Percentiles rank a stretch among this genome's conserved stretches.
phyloP scores from a whole-genome alignment of 345 rosid species.

The Linum trigynum region DNA sequence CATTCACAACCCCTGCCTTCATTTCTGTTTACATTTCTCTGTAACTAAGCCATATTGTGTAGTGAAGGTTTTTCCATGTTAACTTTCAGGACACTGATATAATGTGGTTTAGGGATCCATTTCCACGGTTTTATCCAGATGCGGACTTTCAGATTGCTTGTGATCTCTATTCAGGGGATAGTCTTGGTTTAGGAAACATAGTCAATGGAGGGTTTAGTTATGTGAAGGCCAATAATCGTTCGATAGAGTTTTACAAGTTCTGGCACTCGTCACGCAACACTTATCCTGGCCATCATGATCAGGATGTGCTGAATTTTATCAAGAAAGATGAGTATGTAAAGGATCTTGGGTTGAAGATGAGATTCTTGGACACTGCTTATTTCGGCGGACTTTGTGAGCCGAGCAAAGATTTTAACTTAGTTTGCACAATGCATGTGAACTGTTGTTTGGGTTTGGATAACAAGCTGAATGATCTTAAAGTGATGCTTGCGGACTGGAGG shows the following conservation, averaged over 20 bases:
- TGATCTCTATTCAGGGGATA: conserved; percentile 51
- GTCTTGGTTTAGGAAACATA: conserved; percentile 37
- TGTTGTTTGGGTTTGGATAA: conserved; percentile 69
- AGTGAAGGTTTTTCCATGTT: conserved; percentile 15
- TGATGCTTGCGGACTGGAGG: conserved; percentile 81
- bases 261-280: conserved; percentile 58
- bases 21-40: background rate
- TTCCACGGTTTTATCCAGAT: conserved; percentile 49
- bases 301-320: conserved; percentile 64
- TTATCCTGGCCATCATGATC: conserved; percentile 61
- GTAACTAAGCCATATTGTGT: background rate
- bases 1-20: background rate
- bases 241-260: conserved; percentile 63
- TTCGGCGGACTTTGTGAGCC: conserved; percentile 89
- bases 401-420: conserved; percentile 60
- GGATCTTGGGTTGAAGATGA: conserved; percentile 46
- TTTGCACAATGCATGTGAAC: conserved; percentile 86
- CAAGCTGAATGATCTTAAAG: conserved; percentile 65
- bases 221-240: conserved; percentile 63
- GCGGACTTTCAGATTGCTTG: conserved; percentile 84
- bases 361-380: conserved; percentile 62
- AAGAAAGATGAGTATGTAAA: conserved; percentile 41
- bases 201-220: conserved; percentile 73
- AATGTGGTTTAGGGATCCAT: conserved; percentile 91
- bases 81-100: conserved; percentile 75